Percentiles rank a stretch among this genome's conserved stretches.
phyloP scores from a whole-genome alignment of 2,329 filamentous ascomycete genomes.

The Apiospora hydei region DNA sequence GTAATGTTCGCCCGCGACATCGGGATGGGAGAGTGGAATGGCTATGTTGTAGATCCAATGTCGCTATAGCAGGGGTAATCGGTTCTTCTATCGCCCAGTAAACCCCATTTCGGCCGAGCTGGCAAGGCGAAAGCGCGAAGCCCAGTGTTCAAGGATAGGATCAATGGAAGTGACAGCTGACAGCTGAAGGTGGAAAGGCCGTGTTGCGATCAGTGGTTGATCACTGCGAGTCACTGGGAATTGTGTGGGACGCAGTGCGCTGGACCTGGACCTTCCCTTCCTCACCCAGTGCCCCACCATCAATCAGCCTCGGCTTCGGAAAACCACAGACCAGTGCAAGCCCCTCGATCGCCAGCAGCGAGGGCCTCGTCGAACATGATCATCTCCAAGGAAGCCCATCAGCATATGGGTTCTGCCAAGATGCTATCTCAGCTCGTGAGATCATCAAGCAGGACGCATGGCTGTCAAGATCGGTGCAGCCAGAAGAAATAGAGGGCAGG shows the following conservation, averaged over 20 bases:
- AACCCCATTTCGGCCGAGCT: neutral
- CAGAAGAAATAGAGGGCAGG: neutral
- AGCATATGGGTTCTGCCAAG: neutral
- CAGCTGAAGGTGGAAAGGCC: neutral
- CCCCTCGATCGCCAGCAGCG: neutral
- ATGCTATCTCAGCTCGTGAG: neutral
- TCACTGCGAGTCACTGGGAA: neutral
- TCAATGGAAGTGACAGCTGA: conserved; percentile 9
- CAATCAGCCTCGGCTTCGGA: neutral
- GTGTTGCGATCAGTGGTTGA: neutral
- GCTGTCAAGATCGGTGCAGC: neutral
- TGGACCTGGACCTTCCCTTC: neutral
- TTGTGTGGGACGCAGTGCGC: neutral
- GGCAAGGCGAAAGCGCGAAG: neutral
- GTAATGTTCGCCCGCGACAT: neutral
- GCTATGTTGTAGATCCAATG: neutral
- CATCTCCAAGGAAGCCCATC: neutral
- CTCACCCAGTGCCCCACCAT: neutral
- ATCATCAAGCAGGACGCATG: neutral
- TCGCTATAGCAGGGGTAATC: neutral
- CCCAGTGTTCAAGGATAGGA: neutral
- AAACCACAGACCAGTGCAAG: neutral
- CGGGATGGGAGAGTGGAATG: neutral
- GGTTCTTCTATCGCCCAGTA: neutral
- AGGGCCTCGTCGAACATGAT: neutral